Conservation (phyloP, 768 basidiomycete species). For the Tulasnella calospora region DNA sequence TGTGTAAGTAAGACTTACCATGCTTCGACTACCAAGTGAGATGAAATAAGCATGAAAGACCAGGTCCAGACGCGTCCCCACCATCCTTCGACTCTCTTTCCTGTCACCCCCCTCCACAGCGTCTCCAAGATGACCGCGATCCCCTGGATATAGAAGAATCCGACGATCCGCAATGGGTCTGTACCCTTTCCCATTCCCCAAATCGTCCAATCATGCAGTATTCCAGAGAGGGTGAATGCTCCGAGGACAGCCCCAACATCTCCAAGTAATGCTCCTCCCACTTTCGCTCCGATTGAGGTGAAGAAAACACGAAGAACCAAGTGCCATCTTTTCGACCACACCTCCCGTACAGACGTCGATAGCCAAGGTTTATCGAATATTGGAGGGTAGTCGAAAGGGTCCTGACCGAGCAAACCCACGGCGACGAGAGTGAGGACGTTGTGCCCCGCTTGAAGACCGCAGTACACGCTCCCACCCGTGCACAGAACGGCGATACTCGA, state of each 20-base stretch:
- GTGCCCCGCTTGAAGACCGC: slow-evolving; percentile 63
- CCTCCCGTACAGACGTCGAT: slow-evolving; percentile 59
- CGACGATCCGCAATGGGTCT: slow-evolving; percentile 50
- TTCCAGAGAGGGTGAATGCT: slow-evolving; percentile 67
- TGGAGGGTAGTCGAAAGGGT: slow-evolving; percentile 60
- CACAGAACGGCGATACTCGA: slow-evolving; percentile 60
- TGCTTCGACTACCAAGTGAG: slow-evolving; percentile 43
- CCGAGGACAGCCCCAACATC: slow-evolving; percentile 64
- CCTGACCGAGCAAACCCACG: slow-evolving; percentile 51
- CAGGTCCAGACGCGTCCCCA: slow-evolving; percentile 66
- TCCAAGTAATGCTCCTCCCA: slow-evolving; percentile 47
- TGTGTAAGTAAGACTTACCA: not conserved
- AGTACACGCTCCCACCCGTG: slow-evolving; percentile 56
- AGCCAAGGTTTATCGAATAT: slow-evolving; percentile 64
- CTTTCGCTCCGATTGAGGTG: slow-evolving; percentile 60
- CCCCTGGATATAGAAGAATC: slow-evolving; percentile 67
- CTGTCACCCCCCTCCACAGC: slow-evolving; percentile 54
- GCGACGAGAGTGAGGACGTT: slow-evolving; percentile 57
- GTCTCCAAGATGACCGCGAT: slow-evolving; percentile 58
- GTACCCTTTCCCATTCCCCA: slow-evolving; percentile 56
- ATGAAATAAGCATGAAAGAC: slow-evolving; percentile 53
- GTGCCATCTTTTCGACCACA: slow-evolving; percentile 78
- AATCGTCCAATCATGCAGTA: slow-evolving; percentile 67
- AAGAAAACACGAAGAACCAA: slow-evolving; percentile 68
- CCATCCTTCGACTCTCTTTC: slow-evolving; percentile 49